Evolutionary conservation across 2,329 filamentous ascomycete species (phyloP), one percentile per base, ranked within the genome.

Genomic region (Exserohilum turcica): DNA sequence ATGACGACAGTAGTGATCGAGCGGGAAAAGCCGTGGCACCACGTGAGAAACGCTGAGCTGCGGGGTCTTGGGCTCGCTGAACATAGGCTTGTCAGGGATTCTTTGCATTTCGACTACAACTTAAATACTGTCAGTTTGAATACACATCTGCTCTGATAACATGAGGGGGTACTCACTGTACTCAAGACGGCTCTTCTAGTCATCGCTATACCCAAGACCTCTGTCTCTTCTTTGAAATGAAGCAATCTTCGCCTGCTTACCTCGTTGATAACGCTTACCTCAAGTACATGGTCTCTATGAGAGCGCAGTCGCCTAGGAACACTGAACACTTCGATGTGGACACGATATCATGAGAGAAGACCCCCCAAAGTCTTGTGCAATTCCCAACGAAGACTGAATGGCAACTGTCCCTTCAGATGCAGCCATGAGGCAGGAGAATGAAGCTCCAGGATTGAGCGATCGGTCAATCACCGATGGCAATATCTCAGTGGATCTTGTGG

Each of bases 71-170:
- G 49, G 43, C 40, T 40, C 35, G 21, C 35, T 58, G 28, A 35
- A 38, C 12, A 27, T 18, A 33, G 35, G 39, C 43, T 60, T 52
- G 35, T 39, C 40, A 55, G 36, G 43, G 42, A 45, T 40, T 49
- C 24, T 40, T 57, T 47, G 54, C 37, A 64, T 63, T 66, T 52
- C 27, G 49, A 31, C 54, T 65, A 65, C 61, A 64, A 50, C 27
- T 36, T 13, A 29, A 35, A 35, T 3, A 6, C 50, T 21, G 51
- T 67, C 51, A 67, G 63, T 49, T 59, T 32, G 38, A 39, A 32
- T 35, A 54, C 37, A 13, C 9, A 24, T 50, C 37, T 37, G 39
- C 31, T 48, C 6, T 18, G 8, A 21, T 21, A 33, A 16, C 16
- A 38, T 24, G 43, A 42, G 24, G 27, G 42, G 33, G 37, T 13